Evolutionary conservation across 352 stramenopile genomes (phyloP), one percentile per base, ranked within the genome.

Genomic region (Pythium vanterpoolii): DNA sequence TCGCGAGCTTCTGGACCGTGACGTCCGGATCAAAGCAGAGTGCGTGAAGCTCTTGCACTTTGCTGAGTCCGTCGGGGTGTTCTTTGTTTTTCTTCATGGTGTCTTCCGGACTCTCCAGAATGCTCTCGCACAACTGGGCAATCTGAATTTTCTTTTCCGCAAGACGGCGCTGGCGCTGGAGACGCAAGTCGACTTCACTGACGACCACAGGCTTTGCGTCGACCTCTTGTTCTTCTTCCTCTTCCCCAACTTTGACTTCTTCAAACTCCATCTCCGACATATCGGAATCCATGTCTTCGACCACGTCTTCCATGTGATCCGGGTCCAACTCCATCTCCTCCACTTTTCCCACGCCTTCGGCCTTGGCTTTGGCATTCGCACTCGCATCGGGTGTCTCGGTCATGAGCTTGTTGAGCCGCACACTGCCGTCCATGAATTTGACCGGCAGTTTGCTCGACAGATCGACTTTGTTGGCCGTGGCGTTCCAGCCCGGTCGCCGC

Each of bases 11-110:
- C 60, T 83, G 76, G 44, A 96, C 75, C 1, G 79, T 90, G 19
- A 69, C 47, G 58, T 96, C 88, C 10, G 78, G 70, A 45, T 96
- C 88, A 19, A 70, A 71, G 36, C 73, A 89, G 27, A 95, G 71
- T 21, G 62, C 61, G 44, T 91, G 83, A 43, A 93, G 59, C 62
- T 94, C 79, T 68, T 93, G 74, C 10, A 93, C 76, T 51, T 91
- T 95, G 54, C 84, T 92, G 9, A 89, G 60, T 27, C 86, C 71
- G 26, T 92, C 61, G 3, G 81, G 76, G 58, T 95, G 87, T 34
- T 93, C 83, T 59, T 94, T 95, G 61, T 71, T 89, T 61, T 90
- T 94, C 62, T 90, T 89, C 34, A 97, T 79, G 44, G 84, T 86
- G 14, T 92, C 87, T 45, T 96, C 87, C 0, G 90, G 90, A 50